A percentile compares a stretch with the other conserved stretches of the same genome.
These are phyloP conservation scores for Biscogniauxia sp. DNA, from an alignment of 2,329 filamentous ascomycete genomes.

Conservation along the genomic window DNA sequence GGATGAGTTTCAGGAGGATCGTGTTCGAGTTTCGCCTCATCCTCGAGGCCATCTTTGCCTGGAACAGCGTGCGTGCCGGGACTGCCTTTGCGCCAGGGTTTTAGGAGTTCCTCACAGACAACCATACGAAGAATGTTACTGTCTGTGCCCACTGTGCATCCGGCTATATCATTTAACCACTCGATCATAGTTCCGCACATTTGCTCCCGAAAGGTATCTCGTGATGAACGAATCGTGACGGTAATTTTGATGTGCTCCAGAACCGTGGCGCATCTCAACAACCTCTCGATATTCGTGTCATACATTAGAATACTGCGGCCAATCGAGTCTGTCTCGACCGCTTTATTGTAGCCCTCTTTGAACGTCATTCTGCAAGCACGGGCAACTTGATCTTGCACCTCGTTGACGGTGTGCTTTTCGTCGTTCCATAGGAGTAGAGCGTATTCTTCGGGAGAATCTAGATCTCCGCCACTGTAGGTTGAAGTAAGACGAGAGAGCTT, in stretches of 20 bases:
- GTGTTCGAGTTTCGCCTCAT: constrained; percentile 67
- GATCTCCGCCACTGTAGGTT: constrained; percentile 69
- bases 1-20: constrained; percentile 33
- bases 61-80: constrained; percentile 75
- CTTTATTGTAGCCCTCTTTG: constrained; percentile 68
- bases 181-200: constrained; percentile 99
- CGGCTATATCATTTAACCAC: constrained; percentile 91
- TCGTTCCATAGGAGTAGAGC: constrained; percentile 94
- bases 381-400: constrained; percentile 86
- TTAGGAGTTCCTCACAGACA: constrained; percentile 89
- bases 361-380: constrained; percentile 76
- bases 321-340: constrained; percentile 84
- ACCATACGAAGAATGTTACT: constrained; percentile 73
- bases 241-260: constrained; percentile 96
- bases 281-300: constrained; percentile 64
- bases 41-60: constrained; percentile 76
- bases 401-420: constrained; percentile 93
- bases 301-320: constrained; percentile 85
- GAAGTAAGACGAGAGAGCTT: constrained; percentile 71
- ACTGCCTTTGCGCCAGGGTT: constrained; percentile 84
- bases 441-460: constrained; percentile 70
- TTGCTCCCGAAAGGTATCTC: constrained; percentile 94
- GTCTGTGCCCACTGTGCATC: constrained; percentile 80
- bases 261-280: constrained; percentile 76
- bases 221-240: constrained; percentile 86